Conservation (phyloP, 179 eudicot species). For the Beta lomatogona region DNA sequence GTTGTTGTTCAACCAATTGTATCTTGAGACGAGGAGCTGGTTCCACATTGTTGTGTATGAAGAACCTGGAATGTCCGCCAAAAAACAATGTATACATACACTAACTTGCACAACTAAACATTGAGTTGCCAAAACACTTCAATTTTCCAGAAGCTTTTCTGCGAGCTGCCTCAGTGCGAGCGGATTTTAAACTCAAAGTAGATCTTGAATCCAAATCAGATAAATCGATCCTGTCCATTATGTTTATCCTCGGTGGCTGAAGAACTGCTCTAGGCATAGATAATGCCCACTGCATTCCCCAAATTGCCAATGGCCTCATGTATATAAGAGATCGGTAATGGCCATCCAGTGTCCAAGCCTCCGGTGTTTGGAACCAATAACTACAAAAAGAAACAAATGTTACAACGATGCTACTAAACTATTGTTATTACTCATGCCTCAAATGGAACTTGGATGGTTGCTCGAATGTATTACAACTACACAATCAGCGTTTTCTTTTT, state of each 20-base stretch:
- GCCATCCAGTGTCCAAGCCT: conserved; percentile 96
- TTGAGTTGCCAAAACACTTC: conserved; percentile 68
- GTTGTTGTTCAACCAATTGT: no score
- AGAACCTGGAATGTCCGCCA: no score
- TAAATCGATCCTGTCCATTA: conserved; percentile 67
- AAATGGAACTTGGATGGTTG: neutral
- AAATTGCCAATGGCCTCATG: conserved; percentile 96
- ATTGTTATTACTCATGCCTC: neutral
- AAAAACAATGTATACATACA: neutral
- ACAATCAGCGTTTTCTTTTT: neutral
- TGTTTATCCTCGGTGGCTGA: conserved; percentile 70
- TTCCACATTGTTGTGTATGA: no score
- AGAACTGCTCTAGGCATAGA: conserved; percentile 67
- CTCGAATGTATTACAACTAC: neutral
- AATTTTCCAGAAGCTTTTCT: conserved; percentile 51
- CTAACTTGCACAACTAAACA: conserved; percentile 75
- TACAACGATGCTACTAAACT: neutral
- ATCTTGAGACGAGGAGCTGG: no score
- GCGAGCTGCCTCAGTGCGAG: conserved; percentile 42
- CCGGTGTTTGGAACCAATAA: conserved; percentile 95
- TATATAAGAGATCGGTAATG: conserved; percentile 92
- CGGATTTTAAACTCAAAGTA: conserved; percentile 38
- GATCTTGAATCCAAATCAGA: conserved; percentile 45
- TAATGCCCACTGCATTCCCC: conserved; percentile 98
- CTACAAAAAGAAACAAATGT: conserved; percentile 37